Percentiles rank a stretch among this genome's conserved stretches.
Evolutionary conservation across 139 green algal species (phyloP).

Genomic region (Chlorella sorokiniana): DNA sequence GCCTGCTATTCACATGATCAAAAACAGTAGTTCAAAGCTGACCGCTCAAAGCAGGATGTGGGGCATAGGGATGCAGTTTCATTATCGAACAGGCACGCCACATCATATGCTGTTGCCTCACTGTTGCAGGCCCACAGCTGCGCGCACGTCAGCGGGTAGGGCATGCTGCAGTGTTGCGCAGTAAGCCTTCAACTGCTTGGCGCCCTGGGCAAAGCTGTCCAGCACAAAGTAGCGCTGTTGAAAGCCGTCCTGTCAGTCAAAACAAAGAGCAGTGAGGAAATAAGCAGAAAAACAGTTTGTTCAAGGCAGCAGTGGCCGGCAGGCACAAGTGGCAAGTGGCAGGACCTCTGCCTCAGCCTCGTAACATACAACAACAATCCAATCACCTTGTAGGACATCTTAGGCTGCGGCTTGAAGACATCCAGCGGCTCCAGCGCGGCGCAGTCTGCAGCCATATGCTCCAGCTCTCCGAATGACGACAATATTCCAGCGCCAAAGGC

Average conservation of each 20-base stretch:
- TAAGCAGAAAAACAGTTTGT: background rate
- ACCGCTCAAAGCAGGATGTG: background rate
- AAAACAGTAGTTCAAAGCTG: background rate
- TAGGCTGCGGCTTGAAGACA: conserved; percentile 71
- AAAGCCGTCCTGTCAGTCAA: conserved; percentile 47
- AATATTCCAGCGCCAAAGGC: conserved; percentile 88
- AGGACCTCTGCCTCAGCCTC: background rate
- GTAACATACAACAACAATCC: background rate
- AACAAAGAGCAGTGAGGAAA: background rate
- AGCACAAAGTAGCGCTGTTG: conserved; percentile 86
- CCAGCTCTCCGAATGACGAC: conserved; percentile 85
- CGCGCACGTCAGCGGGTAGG: conserved; percentile 22
- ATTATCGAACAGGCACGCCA: no score
- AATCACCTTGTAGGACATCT: conserved; percentile 88
- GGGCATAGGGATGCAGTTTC: background rate
- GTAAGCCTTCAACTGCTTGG: conserved; percentile 65
- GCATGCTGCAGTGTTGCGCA: conserved; percentile 29
- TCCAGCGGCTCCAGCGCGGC: conserved; percentile 73
- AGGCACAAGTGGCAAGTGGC: background rate
- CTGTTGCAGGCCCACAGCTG: conserved; percentile 7
- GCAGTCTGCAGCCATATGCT: conserved; percentile 72
- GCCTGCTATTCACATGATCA: no score
- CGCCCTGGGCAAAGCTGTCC: conserved; percentile 73
- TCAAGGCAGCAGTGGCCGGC: background rate
- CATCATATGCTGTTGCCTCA: background rate